Evolutionary conservation across 768 basidiomycete genomes (phyloP), one percentile per base, ranked within the genome.

Genomic region (Boletus vinaceobasis): DNA sequence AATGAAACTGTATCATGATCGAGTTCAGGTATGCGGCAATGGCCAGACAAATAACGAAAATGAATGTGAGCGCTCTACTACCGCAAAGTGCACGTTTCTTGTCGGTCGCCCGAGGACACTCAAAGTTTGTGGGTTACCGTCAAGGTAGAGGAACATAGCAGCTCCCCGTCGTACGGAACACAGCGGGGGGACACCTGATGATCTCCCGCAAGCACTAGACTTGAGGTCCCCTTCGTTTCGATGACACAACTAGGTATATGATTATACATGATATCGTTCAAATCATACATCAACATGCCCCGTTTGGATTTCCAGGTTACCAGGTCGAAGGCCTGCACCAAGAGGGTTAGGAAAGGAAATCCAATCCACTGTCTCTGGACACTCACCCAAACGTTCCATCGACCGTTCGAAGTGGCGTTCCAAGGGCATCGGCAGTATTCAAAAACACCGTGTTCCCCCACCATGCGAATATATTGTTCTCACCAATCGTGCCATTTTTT

Each of bases 391-490:
- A 70, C 8, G 67, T 72, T 4, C 56, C 49, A 13, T 64, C 56
- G 5, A 37, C n/a, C 5, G 43, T 17, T 9, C 21, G 37, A 1
- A 71, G 53, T 0, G 69, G 54, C 36, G 54, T 48, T 3, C 43
- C 21, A 4, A n/a, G 29, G 15, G 50, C 63, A 45, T 76, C 74
- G 3, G 62, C 74, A 1, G 71, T 75, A 0, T 69, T 68, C 43
- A 51, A 6, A 54, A 55, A 68, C 7, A 71, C 64, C 56, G 72
- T 79, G 59, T 88, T 88, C 11, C 87, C 88, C 87, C 86, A 88
- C 88, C 87, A 90, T 1, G 56, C 59, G 46, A 76, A 77, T 43
- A 89, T 64, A n/a, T 55, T 83, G 50, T 76, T 71, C 11, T 61
- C n/a, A 6, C 84, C 87, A 56, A 88, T 86, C 4, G 66, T 65